These are phyloP conservation scores for Tolypocladium endophyticum DNA, from an alignment of 2,329 filamentous ascomycete genomes.

Conservation along the genomic window DNA sequence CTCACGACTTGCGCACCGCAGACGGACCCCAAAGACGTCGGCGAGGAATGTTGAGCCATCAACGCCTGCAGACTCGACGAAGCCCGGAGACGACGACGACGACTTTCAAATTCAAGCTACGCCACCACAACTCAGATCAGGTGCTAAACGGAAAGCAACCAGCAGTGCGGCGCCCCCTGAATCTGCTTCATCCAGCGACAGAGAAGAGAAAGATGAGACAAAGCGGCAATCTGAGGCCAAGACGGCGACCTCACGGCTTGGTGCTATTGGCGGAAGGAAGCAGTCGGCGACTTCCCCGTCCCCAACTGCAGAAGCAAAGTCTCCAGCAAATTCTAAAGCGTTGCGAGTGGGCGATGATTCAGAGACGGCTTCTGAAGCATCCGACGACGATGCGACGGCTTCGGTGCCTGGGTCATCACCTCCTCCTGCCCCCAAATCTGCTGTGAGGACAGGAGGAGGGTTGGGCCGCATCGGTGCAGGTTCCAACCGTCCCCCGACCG, in stretches of 20 bases:
- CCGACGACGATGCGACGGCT: constrained; percentile 17
- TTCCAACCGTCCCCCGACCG: constrained; percentile 6
- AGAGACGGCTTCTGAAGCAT: constrained; percentile 34
- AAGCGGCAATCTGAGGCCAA: constrained; percentile 8
- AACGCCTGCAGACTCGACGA: constrained; percentile 6
- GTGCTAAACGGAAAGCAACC: constrained; percentile 10
- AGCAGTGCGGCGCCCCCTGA: constrained; percentile 9
- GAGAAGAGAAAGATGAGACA: constrained; percentile 17
- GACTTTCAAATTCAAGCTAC: constrained; percentile 43
- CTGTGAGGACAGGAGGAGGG: constrained; percentile 16
- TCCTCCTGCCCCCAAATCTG: constrained; percentile 11
- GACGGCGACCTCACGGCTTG: constrained; percentile 16
- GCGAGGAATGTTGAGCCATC: constrained; percentile 3
- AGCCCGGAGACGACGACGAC: constrained; percentile 31
- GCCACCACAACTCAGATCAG: constrained; percentile 25
- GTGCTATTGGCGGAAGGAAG: constrained; percentile 24
- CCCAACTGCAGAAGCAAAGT: constrained; percentile 5
- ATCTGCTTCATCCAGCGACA: constrained; percentile 22
- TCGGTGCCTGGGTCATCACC: constrained; percentile 11
- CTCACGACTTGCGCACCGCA: constrained; percentile 11
- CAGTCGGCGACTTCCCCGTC: constrained; percentile 13
- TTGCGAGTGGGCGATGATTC: constrained; percentile 15
- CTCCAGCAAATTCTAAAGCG: constrained; percentile 1
- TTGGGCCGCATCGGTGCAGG: constrained; percentile 31
- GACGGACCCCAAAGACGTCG: constrained; percentile 6